These are phyloP conservation scores for Lachnellula hyalina DNA, from an alignment of 2,329 filamentous ascomycete genomes.

Conservation along the genomic window DNA sequence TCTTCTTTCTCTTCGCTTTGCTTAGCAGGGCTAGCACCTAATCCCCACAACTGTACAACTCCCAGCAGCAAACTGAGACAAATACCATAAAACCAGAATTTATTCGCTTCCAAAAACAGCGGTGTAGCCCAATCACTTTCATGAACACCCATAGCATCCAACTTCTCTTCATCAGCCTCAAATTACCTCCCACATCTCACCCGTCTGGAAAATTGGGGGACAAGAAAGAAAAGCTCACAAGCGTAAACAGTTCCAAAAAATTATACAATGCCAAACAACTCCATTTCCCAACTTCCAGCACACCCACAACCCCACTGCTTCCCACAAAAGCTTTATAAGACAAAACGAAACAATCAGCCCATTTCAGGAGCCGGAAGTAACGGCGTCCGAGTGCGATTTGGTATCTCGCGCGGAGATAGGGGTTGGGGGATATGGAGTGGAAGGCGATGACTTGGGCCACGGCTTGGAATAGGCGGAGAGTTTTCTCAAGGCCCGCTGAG, in stretches of 20 bases:
- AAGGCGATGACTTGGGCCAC: constrained; percentile 43
- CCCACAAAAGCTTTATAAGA: constrained; percentile 41
- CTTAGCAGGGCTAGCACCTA: neutral
- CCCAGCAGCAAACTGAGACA: constrained; percentile 38
- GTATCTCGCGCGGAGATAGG: constrained; percentile 34
- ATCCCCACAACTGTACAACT: constrained; percentile 9
- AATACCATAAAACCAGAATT: constrained; percentile 59
- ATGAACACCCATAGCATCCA: constrained; percentile 47
- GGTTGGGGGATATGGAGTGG: constrained; percentile 38
- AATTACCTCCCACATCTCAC: constrained; percentile 26
- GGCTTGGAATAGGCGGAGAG: constrained; percentile 53
- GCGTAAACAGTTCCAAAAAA: constrained; percentile 58
- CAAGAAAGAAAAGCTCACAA: constrained; percentile 42
- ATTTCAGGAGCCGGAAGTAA: constrained; percentile 64
- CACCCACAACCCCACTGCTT: constrained; percentile 29
- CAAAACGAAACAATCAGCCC: constrained; percentile 52
- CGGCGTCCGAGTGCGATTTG: constrained; percentile 47
- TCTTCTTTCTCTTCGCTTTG: neutral
- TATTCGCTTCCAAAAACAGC: constrained; percentile 56
- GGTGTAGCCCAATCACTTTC: constrained; percentile 36
- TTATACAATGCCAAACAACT: constrained; percentile 62
- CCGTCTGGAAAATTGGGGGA: constrained; percentile 10
- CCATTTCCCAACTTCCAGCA: constrained; percentile 51
- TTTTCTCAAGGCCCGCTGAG: constrained; percentile 55
- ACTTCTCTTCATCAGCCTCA: constrained; percentile 12